phyloP scores from a whole-genome alignment of 73 alveolate genomes.

The Blepharisma stoltei region DNA sequence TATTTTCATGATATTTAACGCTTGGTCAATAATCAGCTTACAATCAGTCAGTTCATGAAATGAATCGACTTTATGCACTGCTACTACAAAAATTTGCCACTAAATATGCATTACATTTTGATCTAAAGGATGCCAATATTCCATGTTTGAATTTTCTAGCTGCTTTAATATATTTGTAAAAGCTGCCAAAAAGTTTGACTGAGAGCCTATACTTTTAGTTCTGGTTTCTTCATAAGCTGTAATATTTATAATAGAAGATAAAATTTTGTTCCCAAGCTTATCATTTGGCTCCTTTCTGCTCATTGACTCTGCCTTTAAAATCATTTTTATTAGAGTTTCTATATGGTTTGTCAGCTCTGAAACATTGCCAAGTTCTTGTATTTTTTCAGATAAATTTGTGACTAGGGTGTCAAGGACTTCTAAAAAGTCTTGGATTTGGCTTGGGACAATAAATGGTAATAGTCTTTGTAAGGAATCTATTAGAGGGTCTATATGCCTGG shows the following conservation, averaged over 20 bases:
- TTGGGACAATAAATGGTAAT: not conserved
- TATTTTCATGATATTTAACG: not conserved
- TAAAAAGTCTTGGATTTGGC: not conserved
- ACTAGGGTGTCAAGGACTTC: constrained; percentile 20
- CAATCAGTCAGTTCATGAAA: not conserved
- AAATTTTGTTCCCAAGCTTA: not conserved
- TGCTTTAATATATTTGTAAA: not conserved
- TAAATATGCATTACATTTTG: constrained; percentile 10
- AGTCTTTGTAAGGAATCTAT: not conserved
- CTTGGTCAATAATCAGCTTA: not conserved
- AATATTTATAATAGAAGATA: not conserved
- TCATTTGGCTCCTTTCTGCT: not conserved
- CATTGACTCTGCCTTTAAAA: not conserved
- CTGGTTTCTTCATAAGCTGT: not conserved
- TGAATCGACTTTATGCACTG: not conserved
- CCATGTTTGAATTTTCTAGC: not conserved
- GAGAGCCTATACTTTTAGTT: not conserved
- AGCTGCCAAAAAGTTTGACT: not conserved
- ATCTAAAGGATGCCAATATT: not conserved
- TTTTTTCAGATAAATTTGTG: not conserved
- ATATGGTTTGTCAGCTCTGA: not conserved
- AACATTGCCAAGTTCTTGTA: constrained; percentile 1
- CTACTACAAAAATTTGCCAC: constrained; percentile 16
- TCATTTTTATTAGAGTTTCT: not conserved
- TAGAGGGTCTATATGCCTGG: not conserved